phyloP scores from a whole-genome alignment of 148 eudicot genomes.

The Rhododendron simsii region DNA sequence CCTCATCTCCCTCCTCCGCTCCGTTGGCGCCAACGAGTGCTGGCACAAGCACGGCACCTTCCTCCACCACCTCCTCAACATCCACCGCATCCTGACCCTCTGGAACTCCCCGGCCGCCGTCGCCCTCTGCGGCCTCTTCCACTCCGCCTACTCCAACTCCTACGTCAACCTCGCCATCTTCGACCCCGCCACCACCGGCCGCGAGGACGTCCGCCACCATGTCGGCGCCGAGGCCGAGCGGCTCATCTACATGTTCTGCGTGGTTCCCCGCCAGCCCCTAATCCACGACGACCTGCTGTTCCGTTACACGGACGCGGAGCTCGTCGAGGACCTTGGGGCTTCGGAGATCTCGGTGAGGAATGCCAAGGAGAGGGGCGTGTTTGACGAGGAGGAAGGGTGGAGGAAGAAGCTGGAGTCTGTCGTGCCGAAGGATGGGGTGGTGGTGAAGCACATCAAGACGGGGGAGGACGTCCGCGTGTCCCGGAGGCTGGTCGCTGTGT shows the following conservation, averaged over 20 bases:
- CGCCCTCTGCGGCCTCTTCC: conserved; percentile 83
- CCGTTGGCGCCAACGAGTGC: conserved; percentile 90
- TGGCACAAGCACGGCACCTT: conserved; percentile 99
- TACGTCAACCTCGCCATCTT: conserved; percentile 96
- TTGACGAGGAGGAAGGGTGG: conserved; percentile 45
- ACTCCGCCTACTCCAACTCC: conserved; percentile 96
- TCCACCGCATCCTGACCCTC: conserved; percentile 52
- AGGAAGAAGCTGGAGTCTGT: conserved; percentile 57
- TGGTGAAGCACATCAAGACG: conserved; percentile 69
- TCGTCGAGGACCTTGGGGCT: conserved; percentile 42
- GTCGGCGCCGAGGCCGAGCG: conserved; percentile 69
- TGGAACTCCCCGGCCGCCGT: conserved; percentile 16
- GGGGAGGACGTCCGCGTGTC: conserved; percentile 71
- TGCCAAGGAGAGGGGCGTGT: conserved; percentile 22
- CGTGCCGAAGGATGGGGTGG: conserved; percentile 58
- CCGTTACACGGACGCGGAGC: conserved; percentile 55
- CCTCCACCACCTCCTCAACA: conserved; percentile 68
- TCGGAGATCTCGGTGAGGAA: conserved; percentile 40
- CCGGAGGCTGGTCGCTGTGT: conserved; percentile 59
- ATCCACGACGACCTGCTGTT: conserved; percentile 73
- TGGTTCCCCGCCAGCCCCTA: conserved; percentile 69
- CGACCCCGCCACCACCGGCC: conserved; percentile 70
- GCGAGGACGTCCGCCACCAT: conserved; percentile 55
- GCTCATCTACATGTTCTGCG: conserved; percentile 73
- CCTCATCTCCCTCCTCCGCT: conserved; percentile 49